These are phyloP conservation scores for Nothophoma quercina DNA, from an alignment of 2,329 filamentous ascomycete genomes.

Conservation along the genomic window DNA sequence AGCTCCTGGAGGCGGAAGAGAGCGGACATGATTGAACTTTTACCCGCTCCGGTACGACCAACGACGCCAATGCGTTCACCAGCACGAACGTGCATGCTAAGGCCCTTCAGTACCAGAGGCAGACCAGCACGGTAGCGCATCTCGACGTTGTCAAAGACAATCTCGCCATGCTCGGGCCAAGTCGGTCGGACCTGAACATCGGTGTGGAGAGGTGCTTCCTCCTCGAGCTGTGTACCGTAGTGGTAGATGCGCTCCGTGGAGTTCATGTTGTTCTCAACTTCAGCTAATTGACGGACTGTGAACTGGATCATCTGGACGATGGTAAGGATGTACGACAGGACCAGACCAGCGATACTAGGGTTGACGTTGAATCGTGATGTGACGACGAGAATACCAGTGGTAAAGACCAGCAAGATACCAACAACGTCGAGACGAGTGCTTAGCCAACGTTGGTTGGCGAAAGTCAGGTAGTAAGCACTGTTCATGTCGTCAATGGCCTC, in stretches of 20 bases:
- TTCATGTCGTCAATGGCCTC: slow-evolving; percentile 89
- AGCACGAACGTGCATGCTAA: slow-evolving; percentile 72
- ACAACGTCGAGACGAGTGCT: slow-evolving; percentile 84
- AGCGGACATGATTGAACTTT: slow-evolving; percentile 83
- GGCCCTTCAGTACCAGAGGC: slow-evolving; percentile 58
- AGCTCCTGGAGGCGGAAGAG: slow-evolving; percentile 73
- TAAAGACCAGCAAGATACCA: slow-evolving; percentile 84
- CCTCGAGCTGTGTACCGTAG: slow-evolving; percentile 85
- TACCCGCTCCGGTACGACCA: slow-evolving; percentile 82
- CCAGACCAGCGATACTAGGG: slow-evolving; percentile 84
- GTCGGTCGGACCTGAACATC: slow-evolving; percentile 68
- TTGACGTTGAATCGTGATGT: slow-evolving; percentile 86
- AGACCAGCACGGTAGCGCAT: slow-evolving; percentile 61
- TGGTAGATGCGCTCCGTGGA: slow-evolving; percentile 90
- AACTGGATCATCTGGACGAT: slow-evolving; percentile 98
- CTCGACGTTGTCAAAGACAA: slow-evolving; percentile 58
- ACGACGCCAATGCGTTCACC: slow-evolving; percentile 85
- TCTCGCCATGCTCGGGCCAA: slow-evolving; percentile 88
- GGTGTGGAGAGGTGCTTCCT: slow-evolving; percentile 85
- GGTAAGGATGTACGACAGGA: slow-evolving; percentile 89
- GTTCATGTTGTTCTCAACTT: slow-evolving; percentile 99
- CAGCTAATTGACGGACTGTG: slow-evolving; percentile 89
- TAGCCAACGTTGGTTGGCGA: slow-evolving; percentile 94
- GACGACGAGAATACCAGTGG: slow-evolving; percentile 87
- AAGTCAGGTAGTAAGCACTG: slow-evolving; percentile 91